Percentiles rank a stretch among this genome's conserved stretches.
These are phyloP conservation scores for Wickerhamiella vanderwaltii DNA, from an alignment of 805 yeast species.

Conservation along the genomic window DNA sequence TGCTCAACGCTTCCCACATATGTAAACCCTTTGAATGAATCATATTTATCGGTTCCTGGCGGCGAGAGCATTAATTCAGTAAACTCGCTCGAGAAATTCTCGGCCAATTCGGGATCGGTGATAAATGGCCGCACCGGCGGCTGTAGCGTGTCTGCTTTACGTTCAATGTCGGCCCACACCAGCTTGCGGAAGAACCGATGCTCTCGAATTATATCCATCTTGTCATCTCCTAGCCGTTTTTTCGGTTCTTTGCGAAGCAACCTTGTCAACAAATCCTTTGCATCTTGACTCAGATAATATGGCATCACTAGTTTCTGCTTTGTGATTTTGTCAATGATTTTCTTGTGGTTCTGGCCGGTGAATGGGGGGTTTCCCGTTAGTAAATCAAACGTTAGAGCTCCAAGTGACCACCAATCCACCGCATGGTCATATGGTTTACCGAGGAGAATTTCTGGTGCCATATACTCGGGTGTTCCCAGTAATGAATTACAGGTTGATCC, in stretches of 20 bases:
- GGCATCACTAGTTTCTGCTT: constrained; percentile 56
- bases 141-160: constrained; percentile 35
- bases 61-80: constrained; percentile 44
- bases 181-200: constrained; percentile 70
- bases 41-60: constrained; percentile 13
- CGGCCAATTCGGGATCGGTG: constrained; percentile 72
- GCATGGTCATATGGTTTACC: constrained; percentile 67
- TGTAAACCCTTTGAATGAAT: constrained; percentile 21
- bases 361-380: constrained; percentile 81
- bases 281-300: constrained; percentile 63
- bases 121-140: constrained; percentile 81
- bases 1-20: constrained; percentile 19
- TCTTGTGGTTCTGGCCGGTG: constrained; percentile 68
- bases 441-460: constrained; percentile 80
- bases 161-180: constrained; percentile 50
- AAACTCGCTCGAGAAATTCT: constrained; percentile 70
- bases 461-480: constrained; percentile 70
- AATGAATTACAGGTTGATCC: constrained; percentile 41
- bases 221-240: constrained; percentile 50
- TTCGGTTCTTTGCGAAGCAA: constrained; percentile 56
- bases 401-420: constrained; percentile 90
- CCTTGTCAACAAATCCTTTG: constrained; percentile 59
- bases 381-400: constrained; percentile 69
- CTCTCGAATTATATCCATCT: constrained; percentile 41
- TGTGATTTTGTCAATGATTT: constrained; percentile 60